Base-by-base conservation (phyloP, 1,284 basidiomycete species). In the Afroboletus lepidellus region DNA sequence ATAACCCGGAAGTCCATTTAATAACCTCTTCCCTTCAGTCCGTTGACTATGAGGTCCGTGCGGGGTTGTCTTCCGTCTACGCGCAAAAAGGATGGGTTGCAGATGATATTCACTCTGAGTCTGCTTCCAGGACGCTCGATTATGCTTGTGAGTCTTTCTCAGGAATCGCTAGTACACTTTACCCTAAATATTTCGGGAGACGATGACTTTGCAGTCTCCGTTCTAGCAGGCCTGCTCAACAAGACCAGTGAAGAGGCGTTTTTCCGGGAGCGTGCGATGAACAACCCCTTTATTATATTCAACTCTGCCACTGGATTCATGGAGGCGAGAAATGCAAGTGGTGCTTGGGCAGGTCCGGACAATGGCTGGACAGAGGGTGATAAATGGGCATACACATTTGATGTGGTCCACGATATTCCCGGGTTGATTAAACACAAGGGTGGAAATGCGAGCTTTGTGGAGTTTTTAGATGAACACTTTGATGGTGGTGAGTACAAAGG, bases 351-450 rank as follows among this genome's bases (percentile, higher is more conserved):
- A 1, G 87, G 90, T 16, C 74, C 76, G 25, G 77, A 83, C 50
- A 77, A 69, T 15, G 90, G 85, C 0, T 92, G 85, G 89, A 91
- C 85, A 8, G 90, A 90, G 71, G 90, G 87, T 32, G 90, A 92
- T 66, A 85, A 87, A 71, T 91, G 88, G 88, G 85, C 85, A 8
- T 92, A 92, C 66, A 83, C 85, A 2, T 85, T 91, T 58, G 85
- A 89, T 46, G 87, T 90, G 5, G 79, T 87, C 7, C 86, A 90
- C 49, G 85, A 90, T 57, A 69, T 91, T 1, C 76, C 81, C 3
- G 79, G 76, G 2, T 73, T 94, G 23, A 81, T 89, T n/a, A 69
- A 77, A 52, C 74, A 75, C 34, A 77, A 85, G 47, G 89, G 90
- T 20, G 89, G 90, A 1, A 80, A 83, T 13, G 63, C 63, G 20